Conservation (phyloP, 305 asterid species). For the Salvia sclarea region DNA sequence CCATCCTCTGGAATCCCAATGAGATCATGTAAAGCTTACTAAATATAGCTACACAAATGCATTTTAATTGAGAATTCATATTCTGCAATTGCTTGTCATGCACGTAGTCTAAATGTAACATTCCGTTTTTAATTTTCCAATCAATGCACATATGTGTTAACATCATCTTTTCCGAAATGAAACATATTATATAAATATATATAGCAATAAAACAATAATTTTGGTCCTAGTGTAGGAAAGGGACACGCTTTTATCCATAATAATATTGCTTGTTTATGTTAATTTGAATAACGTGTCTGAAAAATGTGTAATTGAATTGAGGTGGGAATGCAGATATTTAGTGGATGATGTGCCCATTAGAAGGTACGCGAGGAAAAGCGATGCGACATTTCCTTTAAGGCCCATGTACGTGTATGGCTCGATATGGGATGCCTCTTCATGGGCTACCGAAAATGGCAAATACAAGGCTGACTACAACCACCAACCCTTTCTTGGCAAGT, state of each 20-base stretch:
- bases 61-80: background rate
- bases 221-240: background rate
- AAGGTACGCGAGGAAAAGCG: conserved; percentile 67
- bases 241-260: background rate
- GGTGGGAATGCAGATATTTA: conserved; percentile 52
- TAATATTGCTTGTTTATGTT: background rate
- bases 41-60: background rate
- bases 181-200: no score
- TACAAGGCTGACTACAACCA: conserved; percentile 66
- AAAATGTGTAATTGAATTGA: background rate
- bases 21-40: conserved; percentile 68
- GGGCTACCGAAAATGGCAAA: conserved; percentile 90
- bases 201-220: no score
- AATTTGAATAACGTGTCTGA: no score
- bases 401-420: conserved; percentile 82
- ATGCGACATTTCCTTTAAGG: conserved; percentile 68
- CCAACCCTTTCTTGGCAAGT: conserved; percentile 74
- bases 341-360: conserved; percentile 89
- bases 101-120: background rate
- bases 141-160: no score
- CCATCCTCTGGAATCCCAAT: conserved; percentile 71
- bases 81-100: background rate
- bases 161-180: no score
- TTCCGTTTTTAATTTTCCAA: no score
- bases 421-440: conserved; percentile 90